phyloP scores from a whole-genome alignment of 257 asterid species.

The Haberlea rhodopensis region DNA sequence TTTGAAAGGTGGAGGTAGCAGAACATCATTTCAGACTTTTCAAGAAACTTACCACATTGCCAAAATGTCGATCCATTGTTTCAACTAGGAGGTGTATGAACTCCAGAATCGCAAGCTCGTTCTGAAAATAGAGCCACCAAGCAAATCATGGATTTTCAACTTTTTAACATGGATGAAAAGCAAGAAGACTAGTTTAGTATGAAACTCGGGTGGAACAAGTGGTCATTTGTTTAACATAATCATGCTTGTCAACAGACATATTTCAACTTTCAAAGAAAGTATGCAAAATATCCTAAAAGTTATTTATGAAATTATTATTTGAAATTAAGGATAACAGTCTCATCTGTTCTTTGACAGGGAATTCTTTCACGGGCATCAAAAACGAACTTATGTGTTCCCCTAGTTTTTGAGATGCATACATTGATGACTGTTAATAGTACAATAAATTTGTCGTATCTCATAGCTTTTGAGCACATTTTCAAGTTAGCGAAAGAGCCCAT shows the following conservation, averaged over 20 bases:
- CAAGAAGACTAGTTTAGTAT: background rate
- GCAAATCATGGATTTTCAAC: background rate
- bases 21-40: background rate
- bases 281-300: no score
- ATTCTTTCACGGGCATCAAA: no score
- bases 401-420: background rate
- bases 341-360: no score
- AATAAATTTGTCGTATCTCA: background rate
- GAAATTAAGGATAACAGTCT: no score
- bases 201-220: no score
- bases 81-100: slow-evolving; percentile 92
- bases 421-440: background rate
- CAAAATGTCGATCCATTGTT: slow-evolving; percentile 99
- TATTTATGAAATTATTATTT: no score
- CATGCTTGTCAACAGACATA: background rate
- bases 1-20: background rate
- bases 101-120: slow-evolving; percentile 93
- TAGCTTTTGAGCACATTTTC: background rate
- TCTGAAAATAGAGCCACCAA: slow-evolving; percentile 44
- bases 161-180: background rate
- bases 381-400: no score
- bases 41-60: slow-evolving; percentile 76
- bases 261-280: background rate
- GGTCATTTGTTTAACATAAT: no score
- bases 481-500: background rate